Evolutionary conservation across 345 rosid genomes (phyloP), one percentile per base, ranked within the genome.

Genomic region (Eucalyptus lansdowneana): DNA sequence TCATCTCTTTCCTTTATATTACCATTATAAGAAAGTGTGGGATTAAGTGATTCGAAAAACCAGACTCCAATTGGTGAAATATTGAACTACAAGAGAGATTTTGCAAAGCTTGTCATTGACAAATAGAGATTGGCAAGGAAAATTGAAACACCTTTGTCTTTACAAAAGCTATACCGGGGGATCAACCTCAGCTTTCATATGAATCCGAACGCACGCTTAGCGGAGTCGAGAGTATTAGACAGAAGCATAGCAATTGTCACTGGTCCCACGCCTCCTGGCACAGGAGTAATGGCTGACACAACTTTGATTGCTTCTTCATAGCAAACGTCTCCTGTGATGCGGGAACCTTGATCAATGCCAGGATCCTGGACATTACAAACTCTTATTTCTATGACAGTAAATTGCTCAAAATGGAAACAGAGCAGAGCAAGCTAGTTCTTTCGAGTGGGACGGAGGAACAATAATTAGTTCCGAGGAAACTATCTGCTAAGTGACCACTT

Each of bases 171-270:
- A 37, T 40, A 58, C 67, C 8, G 11, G 85, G 44, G 50, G 60
- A 49, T 37, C 25, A 31, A 51, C 16, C 54, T 21, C 24, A 50
- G 87, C 2, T 86, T 34, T 88, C 87, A 86, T 67, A 83, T 49
- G 88, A 89, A 86, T 3, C 7, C 14, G 40, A 86, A 40, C 29
- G 91, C 90, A 50, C 90, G 85, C 72, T 90, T 92, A 8, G 93
- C 92, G 31, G 93, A 92, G 72, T 89, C 85, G 7, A 92, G 93
- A 12, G 89, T 90, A 67, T 92, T 92, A 34, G 92, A 92, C 22
- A 92, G 91, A n/a, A 92, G 93, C 92, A 92, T 90, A 4, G 91
- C 50, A 53, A 90, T 92, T 8, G 92, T 90, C 49, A 92, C 45
- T 2, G 91, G 91, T 40, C 92, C 90, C 10, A 85, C 88, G 1